These are phyloP conservation scores for Neofusicoccum sp. DNA, from an alignment of 2,329 filamentous ascomycete species.

Conservation along the genomic window DNA sequence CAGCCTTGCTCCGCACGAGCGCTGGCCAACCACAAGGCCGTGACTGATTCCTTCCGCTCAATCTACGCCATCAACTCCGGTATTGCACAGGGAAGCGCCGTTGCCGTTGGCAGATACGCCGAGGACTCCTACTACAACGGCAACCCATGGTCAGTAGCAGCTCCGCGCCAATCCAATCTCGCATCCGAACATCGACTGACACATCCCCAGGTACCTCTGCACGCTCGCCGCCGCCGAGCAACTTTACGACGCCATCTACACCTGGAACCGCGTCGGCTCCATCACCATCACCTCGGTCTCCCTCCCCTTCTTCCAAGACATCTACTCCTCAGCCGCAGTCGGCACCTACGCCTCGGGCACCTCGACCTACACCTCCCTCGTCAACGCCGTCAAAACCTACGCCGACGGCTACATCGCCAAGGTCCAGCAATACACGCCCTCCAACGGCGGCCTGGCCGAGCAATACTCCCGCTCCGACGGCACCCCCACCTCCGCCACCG, in stretches of 20 bases:
- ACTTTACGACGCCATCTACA: conserved; percentile 17
- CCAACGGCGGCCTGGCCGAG: conserved; percentile 42
- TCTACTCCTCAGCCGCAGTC: conserved; percentile 3
- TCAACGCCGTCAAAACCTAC: conserved; percentile 26
- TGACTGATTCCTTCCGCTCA: conserved; percentile 34
- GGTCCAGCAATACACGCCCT: conserved; percentile 39
- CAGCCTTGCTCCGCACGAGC: conserved; percentile 39
- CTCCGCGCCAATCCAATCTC: conserved; percentile 33
- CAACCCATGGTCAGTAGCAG: conserved; percentile 44
- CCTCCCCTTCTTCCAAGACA: conserved; percentile 11
- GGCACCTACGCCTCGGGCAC: conserved; percentile 11
- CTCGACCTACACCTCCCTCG: conserved; percentile 25
- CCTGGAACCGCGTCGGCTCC: conserved; percentile 6
- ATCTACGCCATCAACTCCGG: conserved; percentile 40
- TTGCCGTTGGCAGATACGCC: conserved; percentile 43
- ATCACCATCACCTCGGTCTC: conserved; percentile 7
- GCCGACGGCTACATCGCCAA: conserved; percentile 44
- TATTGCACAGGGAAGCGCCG: conserved; percentile 23
- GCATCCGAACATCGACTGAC: conserved; percentile 31
- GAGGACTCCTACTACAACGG: conserved; percentile 44
- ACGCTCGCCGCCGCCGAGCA: conserved; percentile 15
- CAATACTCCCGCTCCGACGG: conserved; percentile 43
- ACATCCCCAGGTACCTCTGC: conserved; percentile 25
- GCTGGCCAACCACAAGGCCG: conserved; percentile 34
- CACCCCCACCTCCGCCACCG: conserved; percentile 38